Percentiles rank a stretch among this genome's conserved stretches.
phyloP scores from a whole-genome alignment of 345 rosid species.

The sweet orange (Citrus sinensis) region DNA sequence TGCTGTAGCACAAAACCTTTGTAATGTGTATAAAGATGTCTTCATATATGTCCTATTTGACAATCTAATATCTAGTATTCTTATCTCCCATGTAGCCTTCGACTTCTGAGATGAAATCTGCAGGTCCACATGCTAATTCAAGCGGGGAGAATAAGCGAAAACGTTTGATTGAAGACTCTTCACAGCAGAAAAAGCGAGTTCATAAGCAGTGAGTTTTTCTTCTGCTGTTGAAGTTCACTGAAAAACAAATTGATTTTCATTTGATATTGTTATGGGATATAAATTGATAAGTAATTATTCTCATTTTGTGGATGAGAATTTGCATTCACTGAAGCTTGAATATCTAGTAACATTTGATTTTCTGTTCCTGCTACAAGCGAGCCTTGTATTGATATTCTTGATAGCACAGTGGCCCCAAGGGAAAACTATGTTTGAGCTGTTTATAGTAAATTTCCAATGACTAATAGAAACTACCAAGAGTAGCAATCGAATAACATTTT shows the following conservation, averaged over 20 bases:
- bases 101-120: background rate
- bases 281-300: background rate
- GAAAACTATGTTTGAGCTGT: too few species aligned
- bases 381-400: too few species aligned
- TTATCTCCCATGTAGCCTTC: background rate
- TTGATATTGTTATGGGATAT: background rate
- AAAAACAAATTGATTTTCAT: background rate
- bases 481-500: too few species aligned
- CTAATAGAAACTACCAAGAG: too few species aligned
- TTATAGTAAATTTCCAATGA: too few species aligned
- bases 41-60: background rate
- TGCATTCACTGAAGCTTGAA: background rate
- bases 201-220: background rate
- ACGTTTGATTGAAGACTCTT: background rate
- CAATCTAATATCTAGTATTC: background rate
- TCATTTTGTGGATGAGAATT: background rate
- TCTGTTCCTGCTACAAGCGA: too few species aligned
- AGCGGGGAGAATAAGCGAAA: conserved; percentile 4
- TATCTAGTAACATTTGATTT: too few species aligned
- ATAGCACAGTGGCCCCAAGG: too few species aligned
- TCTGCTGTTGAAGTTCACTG: background rate
- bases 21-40: background rate
- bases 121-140: background rate
- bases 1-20: background rate
- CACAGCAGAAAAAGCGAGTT: background rate